Conservation (phyloP, 2,329 filamentous ascomycete genomes). For the Colletotrichum australisinense region DNA sequence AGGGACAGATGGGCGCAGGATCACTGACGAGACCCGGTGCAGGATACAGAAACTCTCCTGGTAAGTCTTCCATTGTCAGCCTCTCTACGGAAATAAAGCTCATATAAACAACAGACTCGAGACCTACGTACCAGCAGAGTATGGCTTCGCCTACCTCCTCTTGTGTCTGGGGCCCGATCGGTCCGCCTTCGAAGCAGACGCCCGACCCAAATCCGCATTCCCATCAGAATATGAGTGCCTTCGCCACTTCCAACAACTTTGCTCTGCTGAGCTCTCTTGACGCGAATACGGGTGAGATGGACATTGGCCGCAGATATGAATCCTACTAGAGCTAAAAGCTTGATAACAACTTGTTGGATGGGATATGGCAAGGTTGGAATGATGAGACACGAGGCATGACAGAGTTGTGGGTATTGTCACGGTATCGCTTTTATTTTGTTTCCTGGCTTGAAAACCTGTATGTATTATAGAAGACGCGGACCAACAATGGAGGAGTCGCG, state of each 20-base stretch:
- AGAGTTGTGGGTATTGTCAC: not conserved
- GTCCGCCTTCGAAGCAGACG: conserved; percentile 40
- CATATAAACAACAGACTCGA: not conserved
- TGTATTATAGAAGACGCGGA: conserved; percentile 29
- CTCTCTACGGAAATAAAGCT: not conserved
- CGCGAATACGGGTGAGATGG: not conserved
- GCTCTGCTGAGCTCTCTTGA: not conserved
- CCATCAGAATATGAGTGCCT: conserved; percentile 2
- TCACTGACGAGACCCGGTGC: not conserved
- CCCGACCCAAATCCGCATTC: conserved; percentile 6
- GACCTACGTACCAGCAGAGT: conserved; percentile 2
- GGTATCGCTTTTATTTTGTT: not conserved
- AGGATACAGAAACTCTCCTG: conserved; percentile 2
- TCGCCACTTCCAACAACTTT: conserved; percentile 3
- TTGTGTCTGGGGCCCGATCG: conserved; percentile 44
- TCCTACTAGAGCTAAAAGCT: not conserved
- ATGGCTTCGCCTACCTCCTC: conserved; percentile 30
- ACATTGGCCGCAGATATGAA: not conserved
- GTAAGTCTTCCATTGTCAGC: not conserved
- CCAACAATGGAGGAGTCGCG: conserved; percentile 18
- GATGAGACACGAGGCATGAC: conserved; percentile 30
- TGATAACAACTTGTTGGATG: not conserved
- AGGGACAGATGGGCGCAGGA: conserved; percentile 7
- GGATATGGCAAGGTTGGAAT: not conserved
- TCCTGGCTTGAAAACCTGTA: conserved; percentile 20